phyloP scores from a whole-genome alignment of 1,284 basidiomycete species.

The Puccinia coronata region DNA sequence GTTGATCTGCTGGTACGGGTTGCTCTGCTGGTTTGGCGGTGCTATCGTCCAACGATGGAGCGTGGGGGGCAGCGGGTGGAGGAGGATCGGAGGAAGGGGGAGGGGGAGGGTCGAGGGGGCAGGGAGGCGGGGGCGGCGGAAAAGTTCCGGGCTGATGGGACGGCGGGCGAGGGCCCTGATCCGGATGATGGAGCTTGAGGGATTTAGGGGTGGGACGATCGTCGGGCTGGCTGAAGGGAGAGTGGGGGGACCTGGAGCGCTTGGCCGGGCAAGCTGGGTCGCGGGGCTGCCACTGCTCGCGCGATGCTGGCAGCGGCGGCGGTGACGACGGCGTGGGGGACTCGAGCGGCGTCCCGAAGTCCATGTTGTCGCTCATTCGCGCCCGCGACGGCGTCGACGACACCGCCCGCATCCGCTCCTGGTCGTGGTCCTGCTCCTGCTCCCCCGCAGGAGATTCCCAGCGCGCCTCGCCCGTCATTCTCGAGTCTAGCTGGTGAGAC shows the following conservation, averaged over 20 bases:
- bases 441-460: too few relatives aligned
- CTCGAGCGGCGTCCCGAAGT: constrained; percentile 17
- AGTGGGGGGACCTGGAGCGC: constrained; percentile 14
- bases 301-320: neutral
- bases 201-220: neutral
- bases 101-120: neutral
- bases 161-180: neutral
- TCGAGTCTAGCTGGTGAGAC: too few relatives aligned
- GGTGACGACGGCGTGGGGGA: neutral
- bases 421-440: neutral
- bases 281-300: neutral
- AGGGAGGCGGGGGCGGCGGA: neutral
- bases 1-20: too few relatives aligned
- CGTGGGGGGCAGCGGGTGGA: neutral
- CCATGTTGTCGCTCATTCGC: constrained; percentile 29
- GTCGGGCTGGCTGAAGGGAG: neutral
- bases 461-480: too few relatives aligned
- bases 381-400: constrained; percentile 6
- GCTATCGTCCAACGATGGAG: neutral
- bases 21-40: too few relatives aligned
- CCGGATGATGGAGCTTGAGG: neutral
- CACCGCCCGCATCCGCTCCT: neutral
- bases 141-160: neutral
- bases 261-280: neutral
- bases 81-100: neutral